Evolutionary conservation across 2,329 filamentous ascomycete genomes (phyloP).

Genomic region (Colletotrichum cuscutae): DNA sequence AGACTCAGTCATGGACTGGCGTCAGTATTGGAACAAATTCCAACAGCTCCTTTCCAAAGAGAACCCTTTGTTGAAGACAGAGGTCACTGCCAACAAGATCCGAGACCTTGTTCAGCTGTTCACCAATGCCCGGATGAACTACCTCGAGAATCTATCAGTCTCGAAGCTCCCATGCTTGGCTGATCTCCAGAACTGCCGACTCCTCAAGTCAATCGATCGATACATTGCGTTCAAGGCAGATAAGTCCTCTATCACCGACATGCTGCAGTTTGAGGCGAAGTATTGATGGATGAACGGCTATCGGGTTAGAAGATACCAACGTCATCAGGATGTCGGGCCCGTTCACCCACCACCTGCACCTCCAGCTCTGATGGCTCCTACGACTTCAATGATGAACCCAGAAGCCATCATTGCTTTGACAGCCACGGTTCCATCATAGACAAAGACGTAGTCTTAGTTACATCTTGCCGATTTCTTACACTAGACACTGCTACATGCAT

Average conservation of each 20-base stretch:
- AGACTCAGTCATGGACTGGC: not conserved
- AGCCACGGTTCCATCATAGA: too few relatives aligned
- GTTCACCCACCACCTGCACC: too few relatives aligned
- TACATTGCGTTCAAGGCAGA: not conserved
- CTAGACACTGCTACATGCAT: not conserved
- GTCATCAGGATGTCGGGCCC: not conserved
- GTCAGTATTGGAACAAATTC: not conserved
- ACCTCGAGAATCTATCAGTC: not conserved
- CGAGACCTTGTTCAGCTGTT: not conserved
- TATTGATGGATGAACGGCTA: not conserved
- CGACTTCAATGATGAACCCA: too few relatives aligned
- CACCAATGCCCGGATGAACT: not conserved
- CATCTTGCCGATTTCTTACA: too few relatives aligned
- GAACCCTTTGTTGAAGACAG: not conserved
- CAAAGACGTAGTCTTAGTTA: fast-evolving
- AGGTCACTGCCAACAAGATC: not conserved
- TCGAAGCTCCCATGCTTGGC: too few relatives aligned
- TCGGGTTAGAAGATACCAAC: not conserved
- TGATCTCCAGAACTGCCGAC: not conserved
- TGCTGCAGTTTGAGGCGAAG: not conserved
- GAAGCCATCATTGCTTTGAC: too few relatives aligned
- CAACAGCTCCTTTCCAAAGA: not conserved
- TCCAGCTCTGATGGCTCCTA: too few relatives aligned
- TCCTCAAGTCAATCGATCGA: not conserved
- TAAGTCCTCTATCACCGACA: not conserved